Base-by-base conservation (phyloP, 2,329 filamentous ascomycete genomes). In the Aspergillus sp. region DNA sequence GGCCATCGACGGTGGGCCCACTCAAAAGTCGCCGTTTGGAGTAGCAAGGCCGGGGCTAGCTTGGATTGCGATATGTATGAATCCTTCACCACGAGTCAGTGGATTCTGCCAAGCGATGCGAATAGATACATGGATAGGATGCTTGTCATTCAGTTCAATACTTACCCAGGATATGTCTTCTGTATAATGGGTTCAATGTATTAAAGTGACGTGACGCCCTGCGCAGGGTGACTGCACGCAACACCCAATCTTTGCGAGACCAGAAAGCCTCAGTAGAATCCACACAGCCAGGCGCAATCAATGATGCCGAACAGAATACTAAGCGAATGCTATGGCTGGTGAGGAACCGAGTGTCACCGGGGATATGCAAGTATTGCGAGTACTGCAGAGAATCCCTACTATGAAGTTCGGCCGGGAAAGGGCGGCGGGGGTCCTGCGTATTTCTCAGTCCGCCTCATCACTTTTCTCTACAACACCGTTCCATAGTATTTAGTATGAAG, bases 1-100 rank as follows among this genome's bases (percentile, higher is more conserved):
- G 46, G 57, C 47, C 54, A 56, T 56, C 54, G 64, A 65, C 62
- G 52, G 58, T 61, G 60, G 58, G 61, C 47, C 58, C 60, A 56
- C 57, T 58, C 56, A 60, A 53, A 53, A 48, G 51, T 56, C 47
- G 49, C 50, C 54, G 51, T 50, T 58, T 50, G 43, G 46, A 29
- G 46, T 9, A 46, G 57, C 51, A 47, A 50, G 47, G 50, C 29
- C 14, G 48, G 47, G 51, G 53, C 16, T 38, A 5, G 53, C 56
- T 54, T 46, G 58, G 52, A 49, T 32, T 51, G 34, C 25, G 42
- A 38, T 46, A 59, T 51, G 50, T 53, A 54, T 50, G 38, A 44
- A 44, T 19, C 47, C 55, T 56, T 51, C 13, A 45, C 45, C 31
- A 17, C 21, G 36, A 17, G 55, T 59, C 47, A 60, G 58, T 53